These are phyloP conservation scores for Kwoniella newhampshirensis DNA, from an alignment of 768 basidiomycete genomes.

Conservation along the genomic window DNA sequence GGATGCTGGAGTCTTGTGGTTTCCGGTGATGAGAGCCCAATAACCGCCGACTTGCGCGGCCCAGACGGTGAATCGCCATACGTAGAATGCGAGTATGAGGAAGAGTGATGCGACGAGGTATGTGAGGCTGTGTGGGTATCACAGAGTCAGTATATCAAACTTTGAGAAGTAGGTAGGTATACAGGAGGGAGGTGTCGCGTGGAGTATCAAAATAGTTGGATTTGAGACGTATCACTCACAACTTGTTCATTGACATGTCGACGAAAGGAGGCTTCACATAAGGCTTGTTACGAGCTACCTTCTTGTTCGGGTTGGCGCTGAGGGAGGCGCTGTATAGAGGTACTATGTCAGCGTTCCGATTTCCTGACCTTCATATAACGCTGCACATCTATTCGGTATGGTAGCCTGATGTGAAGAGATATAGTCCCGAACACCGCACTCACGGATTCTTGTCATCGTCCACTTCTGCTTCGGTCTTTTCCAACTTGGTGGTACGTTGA, in stretches of 20 bases:
- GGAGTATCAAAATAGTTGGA: neutral
- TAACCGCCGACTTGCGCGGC: constrained; percentile 49
- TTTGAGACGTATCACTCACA: constrained; percentile 33
- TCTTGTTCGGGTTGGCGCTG: constrained; percentile 39
- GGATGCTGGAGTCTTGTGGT: constrained; percentile 14
- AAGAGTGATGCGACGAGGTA: constrained; percentile 46
- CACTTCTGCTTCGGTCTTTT: constrained; percentile 6
- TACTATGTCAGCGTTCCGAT: neutral
- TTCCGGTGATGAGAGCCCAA: constrained; percentile 51
- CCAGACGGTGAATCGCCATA: constrained; percentile 51
- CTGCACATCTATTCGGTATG: too few relatives aligned
- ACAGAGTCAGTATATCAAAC: neutral
- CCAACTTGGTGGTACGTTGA: constrained; percentile 27
- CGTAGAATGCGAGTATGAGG: constrained; percentile 45
- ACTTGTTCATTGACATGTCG: constrained; percentile 49
- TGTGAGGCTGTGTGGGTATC: constrained; percentile 32
- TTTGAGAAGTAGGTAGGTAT: neutral
- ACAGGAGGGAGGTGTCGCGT: neutral
- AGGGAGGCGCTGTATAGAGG: constrained; percentile 38
- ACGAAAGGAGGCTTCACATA: constrained; percentile 49
- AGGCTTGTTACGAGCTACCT: constrained; percentile 42
- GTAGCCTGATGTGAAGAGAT: too few relatives aligned
- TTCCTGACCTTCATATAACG: neutral
- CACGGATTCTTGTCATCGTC: constrained; percentile 30
- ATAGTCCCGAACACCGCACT: too few relatives aligned